Conservation (phyloP, 352 stramenopile genomes). For the Detonula confervacea region DNA sequence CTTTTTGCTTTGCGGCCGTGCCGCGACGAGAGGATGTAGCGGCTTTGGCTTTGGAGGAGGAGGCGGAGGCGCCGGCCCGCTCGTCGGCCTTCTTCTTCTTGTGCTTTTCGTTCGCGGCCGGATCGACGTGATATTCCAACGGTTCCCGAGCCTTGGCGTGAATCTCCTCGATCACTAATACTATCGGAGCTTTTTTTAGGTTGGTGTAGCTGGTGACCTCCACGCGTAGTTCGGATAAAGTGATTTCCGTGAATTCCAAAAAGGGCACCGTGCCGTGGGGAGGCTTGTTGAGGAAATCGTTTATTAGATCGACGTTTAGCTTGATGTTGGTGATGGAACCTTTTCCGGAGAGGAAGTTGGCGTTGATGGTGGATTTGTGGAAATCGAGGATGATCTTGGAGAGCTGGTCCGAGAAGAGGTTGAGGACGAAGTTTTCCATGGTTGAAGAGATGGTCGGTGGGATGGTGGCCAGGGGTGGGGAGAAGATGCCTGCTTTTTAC, state of each 20-base stretch:
- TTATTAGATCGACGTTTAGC: constrained; percentile 78
- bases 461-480: neutral
- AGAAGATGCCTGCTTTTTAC: too few species aligned
- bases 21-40: too few species aligned
- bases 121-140: constrained; percentile 61
- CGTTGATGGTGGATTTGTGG: constrained; percentile 73
- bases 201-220: constrained; percentile 82
- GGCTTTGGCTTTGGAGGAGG: neutral
- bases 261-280: constrained; percentile 52
- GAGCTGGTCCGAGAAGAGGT: constrained; percentile 82
- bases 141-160: constrained; percentile 58
- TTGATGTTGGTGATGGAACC: constrained; percentile 77
- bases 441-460: neutral
- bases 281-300: constrained; percentile 59
- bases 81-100: neutral
- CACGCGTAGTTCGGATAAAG: constrained; percentile 68
- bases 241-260: constrained; percentile 70
- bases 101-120: constrained; percentile 14
- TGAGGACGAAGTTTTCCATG: constrained; percentile 83
- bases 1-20: neutral
- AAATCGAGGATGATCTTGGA: constrained; percentile 71
- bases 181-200: constrained; percentile 79
- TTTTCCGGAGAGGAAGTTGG: constrained; percentile 81
- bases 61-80: constrained; percentile 10
- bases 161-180: constrained; percentile 81